Evolutionary conservation across 495 filamentous ascomycete species (phyloP).

Genomic region (Chaetomium cochliodes): DNA sequence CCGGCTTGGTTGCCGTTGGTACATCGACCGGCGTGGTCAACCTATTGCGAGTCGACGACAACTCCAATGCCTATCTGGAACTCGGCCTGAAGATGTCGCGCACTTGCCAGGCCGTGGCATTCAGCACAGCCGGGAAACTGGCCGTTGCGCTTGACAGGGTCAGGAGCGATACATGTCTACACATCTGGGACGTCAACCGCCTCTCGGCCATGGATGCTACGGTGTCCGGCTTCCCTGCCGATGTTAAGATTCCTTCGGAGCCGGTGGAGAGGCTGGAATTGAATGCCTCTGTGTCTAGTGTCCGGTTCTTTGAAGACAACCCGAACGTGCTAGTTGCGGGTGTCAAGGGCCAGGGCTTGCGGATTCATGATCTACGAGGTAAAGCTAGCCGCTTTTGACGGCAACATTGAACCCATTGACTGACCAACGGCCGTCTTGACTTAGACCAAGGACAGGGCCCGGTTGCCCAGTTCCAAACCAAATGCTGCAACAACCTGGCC

Average conservation of each 20-base stretch:
- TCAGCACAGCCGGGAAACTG: slow-evolving; percentile 73
- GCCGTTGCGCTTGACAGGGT: slow-evolving; percentile 89
- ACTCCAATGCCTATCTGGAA: slow-evolving; percentile 60
- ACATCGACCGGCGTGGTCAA: slow-evolving; percentile 81
- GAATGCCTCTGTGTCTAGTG: slow-evolving; percentile 83
- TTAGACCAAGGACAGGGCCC: slow-evolving; percentile 38
- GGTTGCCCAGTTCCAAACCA: slow-evolving; percentile 63
- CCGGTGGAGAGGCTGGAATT: slow-evolving; percentile 71
- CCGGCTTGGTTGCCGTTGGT: slow-evolving; percentile 77
- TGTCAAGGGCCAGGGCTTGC: slow-evolving; percentile 78
- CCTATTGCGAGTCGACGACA: slow-evolving; percentile 71
- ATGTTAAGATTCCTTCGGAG: slow-evolving; percentile 49
- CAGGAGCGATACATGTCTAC: slow-evolving; percentile 87
- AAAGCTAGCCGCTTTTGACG: slow-evolving; percentile 11
- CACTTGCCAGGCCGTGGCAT: slow-evolving; percentile 87
- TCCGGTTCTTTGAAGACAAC: slow-evolving; percentile 85
- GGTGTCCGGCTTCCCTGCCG: slow-evolving; percentile 39
- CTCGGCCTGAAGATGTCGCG: slow-evolving; percentile 83
- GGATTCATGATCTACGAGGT: slow-evolving; percentile 92
- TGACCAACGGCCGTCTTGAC: background rate
- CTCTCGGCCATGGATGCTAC: slow-evolving; percentile 49
- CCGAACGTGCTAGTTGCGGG: slow-evolving; percentile 80
- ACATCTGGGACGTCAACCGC: slow-evolving; percentile 88
- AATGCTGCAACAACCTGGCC: slow-evolving; percentile 84
- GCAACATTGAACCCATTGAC: background rate